Conservation (phyloP, 306 rosid genomes). For the Cucumis melo region DNA sequence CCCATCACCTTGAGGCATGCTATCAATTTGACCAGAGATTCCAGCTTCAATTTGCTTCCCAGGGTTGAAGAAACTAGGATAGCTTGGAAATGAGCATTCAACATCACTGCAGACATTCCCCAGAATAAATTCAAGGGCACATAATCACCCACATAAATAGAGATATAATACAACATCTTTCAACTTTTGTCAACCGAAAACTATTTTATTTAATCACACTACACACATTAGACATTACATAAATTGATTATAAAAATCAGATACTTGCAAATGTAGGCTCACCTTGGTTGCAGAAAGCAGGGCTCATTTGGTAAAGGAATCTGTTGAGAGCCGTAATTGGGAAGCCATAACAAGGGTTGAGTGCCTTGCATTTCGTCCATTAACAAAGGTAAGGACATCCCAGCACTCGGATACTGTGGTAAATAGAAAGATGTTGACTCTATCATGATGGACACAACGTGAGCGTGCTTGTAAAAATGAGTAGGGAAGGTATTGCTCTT, state of each 20-base stretch:
- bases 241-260: neutral
- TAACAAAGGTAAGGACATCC: constrained; percentile 52
- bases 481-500: neutral
- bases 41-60: constrained; percentile 30
- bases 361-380: constrained; percentile 54
- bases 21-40: constrained; percentile 32
- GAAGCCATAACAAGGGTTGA: constrained; percentile 48
- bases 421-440: neutral
- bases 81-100: constrained; percentile 55
- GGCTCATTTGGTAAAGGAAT: constrained; percentile 51
- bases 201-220: neutral
- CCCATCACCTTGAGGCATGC: constrained; percentile 17
- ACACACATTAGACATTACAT: neutral
- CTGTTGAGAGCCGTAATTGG: constrained; percentile 33
- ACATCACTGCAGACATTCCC: constrained; percentile 41
- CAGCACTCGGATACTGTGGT: constrained; percentile 67
- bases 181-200: neutral
- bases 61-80: constrained; percentile 30
- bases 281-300: constrained; percentile 22
- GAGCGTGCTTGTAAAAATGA: neutral
- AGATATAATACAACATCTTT: neutral
- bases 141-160: neutral
- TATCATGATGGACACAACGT: neutral
- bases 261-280: neutral
- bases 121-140: constrained; percentile 1